phyloP scores from a whole-genome alignment of 352 stramenopile species.

The Globisporangium ultimum region DNA sequence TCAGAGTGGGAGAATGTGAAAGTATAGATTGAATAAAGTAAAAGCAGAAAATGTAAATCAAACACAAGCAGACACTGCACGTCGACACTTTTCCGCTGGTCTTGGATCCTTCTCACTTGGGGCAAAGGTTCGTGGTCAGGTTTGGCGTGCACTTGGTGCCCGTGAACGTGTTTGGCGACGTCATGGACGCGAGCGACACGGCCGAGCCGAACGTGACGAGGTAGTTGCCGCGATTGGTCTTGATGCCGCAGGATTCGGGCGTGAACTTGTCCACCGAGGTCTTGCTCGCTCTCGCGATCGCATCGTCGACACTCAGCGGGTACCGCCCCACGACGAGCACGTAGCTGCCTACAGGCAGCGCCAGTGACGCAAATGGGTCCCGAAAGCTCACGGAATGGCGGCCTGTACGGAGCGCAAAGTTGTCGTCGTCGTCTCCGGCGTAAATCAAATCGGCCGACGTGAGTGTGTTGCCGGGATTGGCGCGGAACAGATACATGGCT shows the following conservation, averaged over 20 bases:
- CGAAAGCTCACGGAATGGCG: conserved; percentile 65
- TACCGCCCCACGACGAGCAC: conserved; percentile 64
- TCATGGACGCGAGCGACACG: conserved; percentile 22
- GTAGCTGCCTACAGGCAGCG: conserved; percentile 45
- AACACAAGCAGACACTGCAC: not conserved
- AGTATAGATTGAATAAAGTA: not conserved
- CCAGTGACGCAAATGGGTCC: conserved; percentile 67
- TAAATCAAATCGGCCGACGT: conserved; percentile 44
- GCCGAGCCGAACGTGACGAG: conserved; percentile 45
- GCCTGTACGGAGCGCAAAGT: conserved; percentile 41
- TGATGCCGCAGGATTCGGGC: conserved; percentile 46
- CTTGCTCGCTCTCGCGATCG: conserved; percentile 31
- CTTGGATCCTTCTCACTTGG: not conserved
- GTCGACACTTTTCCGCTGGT: not conserved
- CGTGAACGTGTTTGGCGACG: conserved; percentile 38
- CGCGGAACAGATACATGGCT: conserved; percentile 55
- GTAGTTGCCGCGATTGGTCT: conserved; percentile 43
- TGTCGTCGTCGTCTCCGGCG: conserved; percentile 56
- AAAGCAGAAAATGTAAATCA: not conserved
- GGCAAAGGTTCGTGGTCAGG: conserved; percentile 8
- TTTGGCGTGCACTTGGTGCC: conserved; percentile 31
- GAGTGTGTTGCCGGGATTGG: conserved; percentile 22
- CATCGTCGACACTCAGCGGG: conserved; percentile 55
- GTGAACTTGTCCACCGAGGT: conserved; percentile 35
- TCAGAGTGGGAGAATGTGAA: not conserved